Evolutionary conservation across 2,329 filamentous ascomycete species (phyloP), one percentile per base, ranked within the genome.

Genomic region (Metarhizium brunneum): DNA sequence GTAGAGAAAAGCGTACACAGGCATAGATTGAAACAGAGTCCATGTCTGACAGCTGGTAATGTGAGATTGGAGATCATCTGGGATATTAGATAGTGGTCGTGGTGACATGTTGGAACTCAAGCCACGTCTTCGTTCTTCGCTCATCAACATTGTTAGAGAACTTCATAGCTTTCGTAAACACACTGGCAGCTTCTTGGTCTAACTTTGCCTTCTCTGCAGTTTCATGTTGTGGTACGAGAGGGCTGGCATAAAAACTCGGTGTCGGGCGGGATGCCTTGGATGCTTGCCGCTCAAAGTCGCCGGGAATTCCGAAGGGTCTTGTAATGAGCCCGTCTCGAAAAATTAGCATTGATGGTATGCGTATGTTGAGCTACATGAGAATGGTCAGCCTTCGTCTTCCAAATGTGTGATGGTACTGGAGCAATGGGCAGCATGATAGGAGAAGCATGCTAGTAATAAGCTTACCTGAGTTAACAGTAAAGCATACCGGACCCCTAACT

Each of bases 271-370:
- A 65, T 14, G 62, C 57, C 52, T 69, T 70, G 18, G 71, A 69
- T 3, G 74, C 73, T 35, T 77, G 62, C 65, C 73, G 76, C 60
- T 75, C 70, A 57, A 77, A 74, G 61, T 76, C 71, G 52, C 73
- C 68, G 6, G 69, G 68, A 52, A 69, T 65, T 6, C 72, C 69
- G 54, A 73, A 75, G 2, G 74, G 73, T 50, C 68, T 70, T 2
- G 73, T 71, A 69, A 80, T 72, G 10, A 81, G 65, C 4, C 73
- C 73, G 61, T 83, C 80, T 40, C 76, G 70, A 32, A 73, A 75
- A 64, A 85, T 83, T 58, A 84, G 73, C 82, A 85, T 84, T 0
- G 80, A 84, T 2, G 83, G 82, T 18, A 84, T 73, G 29, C 82
- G 79, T 53, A 84, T 67, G 63, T 81, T 75, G 53, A 83, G 72